Conservation (phyloP, 768 basidiomycete species). For the Mrakia blollopis region DNA sequence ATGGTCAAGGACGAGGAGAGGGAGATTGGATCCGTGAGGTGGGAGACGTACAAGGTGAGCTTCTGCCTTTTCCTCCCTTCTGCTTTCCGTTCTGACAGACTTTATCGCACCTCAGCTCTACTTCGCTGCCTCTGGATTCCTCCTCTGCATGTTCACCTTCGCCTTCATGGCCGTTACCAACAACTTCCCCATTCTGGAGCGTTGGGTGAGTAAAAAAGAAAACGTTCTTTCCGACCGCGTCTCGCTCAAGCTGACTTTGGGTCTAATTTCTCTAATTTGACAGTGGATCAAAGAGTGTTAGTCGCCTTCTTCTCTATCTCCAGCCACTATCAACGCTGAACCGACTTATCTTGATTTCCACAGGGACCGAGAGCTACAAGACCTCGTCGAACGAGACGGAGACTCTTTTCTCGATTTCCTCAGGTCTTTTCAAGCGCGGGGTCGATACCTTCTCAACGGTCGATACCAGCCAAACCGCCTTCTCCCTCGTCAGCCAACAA, state of each 20-base stretch:
- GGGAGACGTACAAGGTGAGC: constrained; percentile 53
- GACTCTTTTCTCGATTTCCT: neutral
- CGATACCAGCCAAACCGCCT: neutral
- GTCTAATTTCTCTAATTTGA: too few relatives aligned
- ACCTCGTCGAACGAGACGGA: neutral
- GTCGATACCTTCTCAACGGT: neutral
- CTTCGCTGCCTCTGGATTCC: constrained; percentile 40
- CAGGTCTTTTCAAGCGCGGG: neutral
- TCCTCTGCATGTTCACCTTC: neutral
- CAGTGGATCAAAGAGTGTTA: neutral
- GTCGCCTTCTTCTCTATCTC: neutral
- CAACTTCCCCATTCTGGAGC: neutral
- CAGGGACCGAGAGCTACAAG: neutral
- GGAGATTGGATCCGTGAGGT: constrained; percentile 75
- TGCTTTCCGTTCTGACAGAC: too few relatives aligned
- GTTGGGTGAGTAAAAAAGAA: neutral
- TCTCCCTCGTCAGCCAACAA: neutral
- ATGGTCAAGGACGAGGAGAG: constrained; percentile 76
- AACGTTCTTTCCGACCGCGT: too few relatives aligned
- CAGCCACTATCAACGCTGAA: too few relatives aligned
- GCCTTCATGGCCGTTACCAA: neutral
- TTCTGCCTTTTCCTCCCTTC: too few relatives aligned
- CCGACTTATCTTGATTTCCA: neutral
- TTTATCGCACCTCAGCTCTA: constrained; percentile 38
- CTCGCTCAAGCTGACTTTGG: too few relatives aligned